phyloP scores from a whole-genome alignment of 148 eudicot genomes.

The Cornus controversa region DNA sequence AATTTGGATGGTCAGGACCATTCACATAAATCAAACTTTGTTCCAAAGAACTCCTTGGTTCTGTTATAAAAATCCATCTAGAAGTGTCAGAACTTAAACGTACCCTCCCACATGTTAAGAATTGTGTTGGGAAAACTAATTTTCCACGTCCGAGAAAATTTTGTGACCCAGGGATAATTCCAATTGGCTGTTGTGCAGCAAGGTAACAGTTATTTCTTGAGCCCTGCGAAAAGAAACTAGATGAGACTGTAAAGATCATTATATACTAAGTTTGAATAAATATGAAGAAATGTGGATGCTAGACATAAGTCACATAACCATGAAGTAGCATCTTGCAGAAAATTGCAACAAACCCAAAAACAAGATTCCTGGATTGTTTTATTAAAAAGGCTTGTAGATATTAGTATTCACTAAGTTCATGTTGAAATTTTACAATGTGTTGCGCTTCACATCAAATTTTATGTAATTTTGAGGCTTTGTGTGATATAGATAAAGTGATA shows the following conservation, averaged over 20 bases:
- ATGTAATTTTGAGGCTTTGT: no score
- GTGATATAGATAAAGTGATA: no score
- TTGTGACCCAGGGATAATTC: constrained; percentile 21
- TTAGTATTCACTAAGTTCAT: background rate
- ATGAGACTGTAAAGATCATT: background rate
- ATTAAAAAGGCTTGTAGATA: background rate
- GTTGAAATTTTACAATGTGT: background rate
- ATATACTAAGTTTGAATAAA: background rate
- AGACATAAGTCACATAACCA: background rate
- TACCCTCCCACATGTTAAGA: constrained; percentile 40
- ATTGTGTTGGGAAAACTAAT: constrained; percentile 24
- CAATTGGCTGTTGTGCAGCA: constrained; percentile 17
- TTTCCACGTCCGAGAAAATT: constrained; percentile 25
- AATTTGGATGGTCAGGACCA: constrained; percentile 1
- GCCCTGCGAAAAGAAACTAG: constrained; percentile 36
- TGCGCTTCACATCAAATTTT: background rate
- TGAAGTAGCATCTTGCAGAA: background rate
- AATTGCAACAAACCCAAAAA: background rate
- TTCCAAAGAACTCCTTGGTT: background rate
- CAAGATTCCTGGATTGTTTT: background rate
- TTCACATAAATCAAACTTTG: background rate
- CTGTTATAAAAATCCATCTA: background rate
- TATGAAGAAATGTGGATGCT: background rate
- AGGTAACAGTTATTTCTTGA: constrained; percentile 21
- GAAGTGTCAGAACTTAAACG: constrained; percentile 10